Percentiles rank a stretch among this genome's conserved stretches.
phyloP scores from a whole-genome alignment of 208 protist species.

The Herpetomonas samuelpessoai region DNA sequence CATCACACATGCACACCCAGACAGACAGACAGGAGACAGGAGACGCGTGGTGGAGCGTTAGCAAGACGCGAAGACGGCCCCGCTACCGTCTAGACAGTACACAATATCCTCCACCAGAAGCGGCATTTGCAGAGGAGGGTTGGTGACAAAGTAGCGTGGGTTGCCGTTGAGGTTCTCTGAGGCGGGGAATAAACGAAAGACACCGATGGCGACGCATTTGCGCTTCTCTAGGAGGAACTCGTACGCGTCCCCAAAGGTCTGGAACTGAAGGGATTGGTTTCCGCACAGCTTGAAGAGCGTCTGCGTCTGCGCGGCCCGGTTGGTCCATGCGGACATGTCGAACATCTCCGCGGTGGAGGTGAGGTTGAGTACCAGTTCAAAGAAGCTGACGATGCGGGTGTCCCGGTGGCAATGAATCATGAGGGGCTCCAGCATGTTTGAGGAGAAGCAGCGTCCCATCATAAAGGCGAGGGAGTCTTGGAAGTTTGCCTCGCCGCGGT shows the following conservation, averaged over 20 bases:
- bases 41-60: slow-evolving; percentile 20
- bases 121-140: slow-evolving; percentile 67
- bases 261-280: slow-evolving; percentile 64
- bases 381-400: slow-evolving; percentile 69
- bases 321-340: slow-evolving; percentile 59
- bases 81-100: slow-evolving; percentile 64
- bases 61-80: slow-evolving; percentile 39
- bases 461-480: slow-evolving; percentile 86
- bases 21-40: no score
- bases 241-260: slow-evolving; percentile 81
- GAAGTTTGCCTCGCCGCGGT: slow-evolving; percentile 73
- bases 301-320: slow-evolving; percentile 25
- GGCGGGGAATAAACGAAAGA: slow-evolving; percentile 74
- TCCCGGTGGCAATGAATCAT: slow-evolving; percentile 80
- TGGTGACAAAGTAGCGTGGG: slow-evolving; percentile 87
- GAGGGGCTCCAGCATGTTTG: slow-evolving; percentile 80
- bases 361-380: slow-evolving; percentile 77
- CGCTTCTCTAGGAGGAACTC: slow-evolving; percentile 65
- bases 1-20: no score
- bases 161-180: slow-evolving; percentile 47
- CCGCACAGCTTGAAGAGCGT: slow-evolving; percentile 80
- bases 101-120: slow-evolving; percentile 81
- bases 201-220: slow-evolving; percentile 74
- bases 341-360: slow-evolving; percentile 58
- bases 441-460: slow-evolving; percentile 86